Evolutionary conservation across 176 grass and related monocot genomes (phyloP), one percentile per base, ranked within the genome.

Genomic region (Triticum monococcum): DNA sequence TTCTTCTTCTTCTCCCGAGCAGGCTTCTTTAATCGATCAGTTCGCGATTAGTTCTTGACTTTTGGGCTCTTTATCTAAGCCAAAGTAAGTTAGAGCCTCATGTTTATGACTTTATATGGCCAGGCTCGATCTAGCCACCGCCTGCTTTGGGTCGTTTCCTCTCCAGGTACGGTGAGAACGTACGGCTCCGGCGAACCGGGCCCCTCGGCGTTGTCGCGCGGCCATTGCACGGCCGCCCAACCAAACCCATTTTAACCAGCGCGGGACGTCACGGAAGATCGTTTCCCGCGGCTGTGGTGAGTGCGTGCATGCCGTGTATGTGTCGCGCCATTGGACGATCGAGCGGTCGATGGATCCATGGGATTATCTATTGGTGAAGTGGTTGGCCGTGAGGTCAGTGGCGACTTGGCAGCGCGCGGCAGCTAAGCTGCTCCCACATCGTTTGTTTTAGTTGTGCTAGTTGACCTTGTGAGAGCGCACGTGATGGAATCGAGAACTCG

Each of bases 161-260:
- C 70, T 26, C 7, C 36, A 6, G 82, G 85, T 91, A 91, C 89
- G 85, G 89, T 62, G 75, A n/a, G 40, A 28, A 13, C 16, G 85
- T 87, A 87, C 85, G 89, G 89, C 61, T 84, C 75, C 67, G 72
- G 79, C 46, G 32, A 83, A 79, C 20, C 24, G 9, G 35, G 4
- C 20, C 23, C n/a, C 41, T 72, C 54, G 20, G 74, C 7, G 80
- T 87, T 87, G 89, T 87, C 89, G 75, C 57, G 43, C 75, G 32
- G 12, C 75, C 75, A 87, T 91, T 91, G 89, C 81, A 5, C 64
- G 35, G 76, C 30, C 60, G 11, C 57, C 68, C 69, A 81, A 50
- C 89, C 37, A 30, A 68, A 75, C 43, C 78, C 78, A 7, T 22
- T 66, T 68, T 54, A 17, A 5, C 1, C 8, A 75, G 13, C 63